Evolutionary conservation across 1,284 basidiomycete species (phyloP).

Genomic region (Kwoniella shivajii): DNA sequence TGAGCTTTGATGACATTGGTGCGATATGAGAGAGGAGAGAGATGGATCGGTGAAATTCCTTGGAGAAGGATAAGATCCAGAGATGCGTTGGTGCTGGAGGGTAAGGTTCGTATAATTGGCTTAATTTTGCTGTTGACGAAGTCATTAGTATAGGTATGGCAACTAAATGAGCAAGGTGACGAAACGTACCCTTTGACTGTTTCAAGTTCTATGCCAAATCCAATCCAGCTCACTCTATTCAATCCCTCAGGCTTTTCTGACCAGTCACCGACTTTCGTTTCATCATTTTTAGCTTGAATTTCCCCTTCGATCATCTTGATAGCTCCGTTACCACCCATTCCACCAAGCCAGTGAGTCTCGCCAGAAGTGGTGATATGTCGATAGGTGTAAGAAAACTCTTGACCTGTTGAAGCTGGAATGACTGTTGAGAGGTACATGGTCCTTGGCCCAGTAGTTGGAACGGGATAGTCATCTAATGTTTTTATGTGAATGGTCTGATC

Average conservation of each 20-base stretch:
- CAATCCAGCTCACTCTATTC: conserved; percentile 4
- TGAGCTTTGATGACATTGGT: not conserved
- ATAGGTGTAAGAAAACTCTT: conserved; percentile 30
- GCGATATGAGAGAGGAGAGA: not conserved
- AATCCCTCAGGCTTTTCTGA: not conserved
- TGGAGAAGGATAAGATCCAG: conserved; percentile 8
- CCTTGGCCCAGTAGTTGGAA: not conserved
- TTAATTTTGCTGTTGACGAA: not conserved
- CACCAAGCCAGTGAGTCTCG: conserved; percentile 32
- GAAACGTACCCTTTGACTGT: conserved; percentile 5
- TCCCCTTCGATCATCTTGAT: conserved; percentile 17
- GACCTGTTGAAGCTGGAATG: conserved; percentile 4
- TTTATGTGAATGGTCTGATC: not conserved
- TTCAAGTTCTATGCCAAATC: conserved; percentile 11
- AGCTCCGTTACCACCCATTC: conserved; percentile 30
- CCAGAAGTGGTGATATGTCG: conserved; percentile 23
- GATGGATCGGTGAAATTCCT: not conserved
- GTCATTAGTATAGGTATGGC: too few species aligned
- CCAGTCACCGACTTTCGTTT: conserved; percentile 1
- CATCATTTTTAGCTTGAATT: not conserved
- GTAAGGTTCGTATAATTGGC: conserved; percentile 7
- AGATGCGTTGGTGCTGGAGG: not conserved
- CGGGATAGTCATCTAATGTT: not conserved
- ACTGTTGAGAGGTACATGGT: conserved; percentile 1
- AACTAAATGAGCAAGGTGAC: too few species aligned